These are phyloP conservation scores for Sporothrix variecibatus DNA, from an alignment of 2,329 filamentous ascomycete species.

Conservation along the genomic window DNA sequence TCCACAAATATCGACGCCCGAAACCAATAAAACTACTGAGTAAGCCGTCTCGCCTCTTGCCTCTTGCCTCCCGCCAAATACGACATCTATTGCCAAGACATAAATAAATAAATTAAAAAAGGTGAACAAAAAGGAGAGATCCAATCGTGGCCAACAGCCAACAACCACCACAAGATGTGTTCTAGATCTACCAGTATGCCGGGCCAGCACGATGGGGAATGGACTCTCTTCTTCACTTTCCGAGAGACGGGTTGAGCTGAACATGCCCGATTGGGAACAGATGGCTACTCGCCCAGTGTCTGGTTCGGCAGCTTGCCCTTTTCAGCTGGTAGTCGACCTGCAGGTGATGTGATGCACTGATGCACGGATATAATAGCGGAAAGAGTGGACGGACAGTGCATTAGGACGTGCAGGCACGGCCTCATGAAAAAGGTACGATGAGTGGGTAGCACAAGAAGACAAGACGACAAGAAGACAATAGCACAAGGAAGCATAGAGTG, in stretches of 20 bases:
- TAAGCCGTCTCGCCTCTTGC: neutral
- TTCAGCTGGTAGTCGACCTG: neutral
- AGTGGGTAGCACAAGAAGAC: neutral
- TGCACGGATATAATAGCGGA: too few species aligned
- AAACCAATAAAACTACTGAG: neutral
- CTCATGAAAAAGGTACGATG: neutral
- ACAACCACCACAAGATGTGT: neutral
- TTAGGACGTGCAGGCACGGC: neutral
- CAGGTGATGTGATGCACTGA: neutral
- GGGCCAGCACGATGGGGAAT: too few species aligned
- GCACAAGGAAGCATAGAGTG: too few species aligned
- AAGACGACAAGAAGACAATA: too few species aligned
- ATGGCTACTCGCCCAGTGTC: neutral
- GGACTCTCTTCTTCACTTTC: too few species aligned
- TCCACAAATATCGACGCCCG: neutral
- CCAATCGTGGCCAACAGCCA: neutral
- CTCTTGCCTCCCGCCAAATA: neutral
- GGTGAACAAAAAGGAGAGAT: neutral
- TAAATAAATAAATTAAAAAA: too few species aligned
- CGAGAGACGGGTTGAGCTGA: too few species aligned
- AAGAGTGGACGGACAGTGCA: too few species aligned
- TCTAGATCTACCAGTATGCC: neutral
- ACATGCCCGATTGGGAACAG: neutral
- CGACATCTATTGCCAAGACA: neutral
- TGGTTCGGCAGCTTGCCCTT: slow-evolving; percentile 7